phyloP scores from a whole-genome alignment of 2,329 filamentous ascomycete species.

The Zymoseptoria ardabiliae region DNA sequence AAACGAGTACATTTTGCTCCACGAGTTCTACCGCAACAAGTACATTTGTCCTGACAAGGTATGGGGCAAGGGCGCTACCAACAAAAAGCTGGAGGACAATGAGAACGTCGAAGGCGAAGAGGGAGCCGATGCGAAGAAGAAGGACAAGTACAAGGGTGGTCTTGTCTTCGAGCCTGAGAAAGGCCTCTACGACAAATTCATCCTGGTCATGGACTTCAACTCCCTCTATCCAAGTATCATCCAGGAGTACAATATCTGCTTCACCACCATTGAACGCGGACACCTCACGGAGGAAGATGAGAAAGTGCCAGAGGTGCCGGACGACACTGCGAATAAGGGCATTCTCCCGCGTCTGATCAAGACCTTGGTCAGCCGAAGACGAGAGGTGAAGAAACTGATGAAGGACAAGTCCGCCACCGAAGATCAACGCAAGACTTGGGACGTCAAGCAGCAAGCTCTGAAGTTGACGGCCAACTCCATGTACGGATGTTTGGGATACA shows the following conservation, averaged over 20 bases:
- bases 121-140: conserved; percentile 74
- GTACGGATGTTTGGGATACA: conserved; percentile 97
- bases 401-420: conserved; percentile 81
- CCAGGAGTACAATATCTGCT: conserved; percentile 99
- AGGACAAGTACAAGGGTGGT: conserved; percentile 98
- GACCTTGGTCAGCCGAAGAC: conserved; percentile 79
- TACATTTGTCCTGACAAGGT: conserved; percentile 98
- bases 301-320: conserved; percentile 77
- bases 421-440: conserved; percentile 88
- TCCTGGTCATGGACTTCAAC: conserved; percentile 99
- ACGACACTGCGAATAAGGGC: conserved; percentile 64
- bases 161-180: conserved; percentile 97
- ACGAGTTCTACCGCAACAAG: conserved; percentile 93
- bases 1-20: conserved; percentile 97
- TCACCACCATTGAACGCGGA: conserved; percentile 85
- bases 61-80: conserved; percentile 55
- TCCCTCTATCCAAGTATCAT: conserved; percentile 98
- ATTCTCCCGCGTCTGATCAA: conserved; percentile 86
- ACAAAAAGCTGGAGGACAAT: conserved; percentile 67
- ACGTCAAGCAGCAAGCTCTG: conserved; percentile 93
- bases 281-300: conserved; percentile 73
- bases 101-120: conserved; percentile 60
- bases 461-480: conserved; percentile 99
- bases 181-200: conserved; percentile 94
- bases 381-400: conserved; percentile 94